Conservation (phyloP, 805 yeast genomes). For the Kazachstania martiniae region DNA sequence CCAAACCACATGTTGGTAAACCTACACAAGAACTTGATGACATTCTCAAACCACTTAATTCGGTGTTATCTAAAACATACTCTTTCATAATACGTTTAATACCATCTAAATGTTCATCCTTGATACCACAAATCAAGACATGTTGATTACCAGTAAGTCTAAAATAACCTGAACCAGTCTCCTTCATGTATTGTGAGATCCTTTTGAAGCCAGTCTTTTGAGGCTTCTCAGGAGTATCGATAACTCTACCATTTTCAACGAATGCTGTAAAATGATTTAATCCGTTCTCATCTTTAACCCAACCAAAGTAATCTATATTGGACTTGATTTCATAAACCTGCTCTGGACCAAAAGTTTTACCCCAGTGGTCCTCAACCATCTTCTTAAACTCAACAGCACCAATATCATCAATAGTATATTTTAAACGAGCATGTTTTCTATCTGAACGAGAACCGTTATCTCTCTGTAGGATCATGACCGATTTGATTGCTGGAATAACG, state of each 20-base stretch:
- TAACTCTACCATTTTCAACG: conserved; percentile 94
- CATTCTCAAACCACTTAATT: conserved; percentile 72
- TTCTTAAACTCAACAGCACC: conserved; percentile 75
- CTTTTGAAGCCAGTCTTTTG: conserved; percentile 79
- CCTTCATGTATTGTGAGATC: conserved; percentile 59
- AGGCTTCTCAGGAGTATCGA: conserved; percentile 80
- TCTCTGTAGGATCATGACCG: conserved; percentile 87
- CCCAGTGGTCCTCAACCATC: conserved; percentile 77
- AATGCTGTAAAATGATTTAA: conserved; percentile 85
- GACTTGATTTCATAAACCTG: conserved; percentile 69
- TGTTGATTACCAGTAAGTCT: conserved; percentile 96
- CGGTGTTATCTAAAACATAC: conserved; percentile 75
- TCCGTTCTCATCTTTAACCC: conserved; percentile 81
- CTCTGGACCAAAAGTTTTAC: conserved; percentile 60
- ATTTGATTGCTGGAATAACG: conserved; percentile 72
- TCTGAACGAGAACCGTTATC: conserved; percentile 91
- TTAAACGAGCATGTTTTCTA: conserved; percentile 95
- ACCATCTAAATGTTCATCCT: conserved; percentile 52
- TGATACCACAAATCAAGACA: conserved; percentile 60
- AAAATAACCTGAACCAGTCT: conserved; percentile 65
- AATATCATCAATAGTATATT: conserved; percentile 91
- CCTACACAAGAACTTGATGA: conserved; percentile 97
- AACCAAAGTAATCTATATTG: conserved; percentile 86
- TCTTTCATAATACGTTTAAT: conserved; percentile 56
- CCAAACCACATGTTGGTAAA: conserved; percentile 96